Conservation (phyloP, 2,329 filamentous ascomycete genomes). For the Xylaria hypoxylon region DNA sequence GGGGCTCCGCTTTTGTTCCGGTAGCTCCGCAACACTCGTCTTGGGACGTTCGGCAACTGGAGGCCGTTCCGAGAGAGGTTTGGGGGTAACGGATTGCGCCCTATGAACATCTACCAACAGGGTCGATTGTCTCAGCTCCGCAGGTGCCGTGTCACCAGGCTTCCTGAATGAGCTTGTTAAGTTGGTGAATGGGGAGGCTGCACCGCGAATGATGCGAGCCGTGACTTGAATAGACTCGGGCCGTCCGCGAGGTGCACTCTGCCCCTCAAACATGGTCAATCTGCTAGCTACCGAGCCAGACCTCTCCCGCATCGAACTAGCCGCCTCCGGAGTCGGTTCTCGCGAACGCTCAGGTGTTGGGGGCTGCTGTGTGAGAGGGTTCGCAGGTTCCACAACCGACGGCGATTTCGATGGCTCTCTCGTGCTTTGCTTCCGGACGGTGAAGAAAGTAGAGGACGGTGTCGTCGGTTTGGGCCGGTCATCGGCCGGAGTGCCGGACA, state of each 20-base stretch:
- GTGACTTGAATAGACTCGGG: conserved; percentile 90
- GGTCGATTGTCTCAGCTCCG: conserved; percentile 70
- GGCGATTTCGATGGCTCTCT: conserved; percentile 51
- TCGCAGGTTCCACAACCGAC: conserved; percentile 53
- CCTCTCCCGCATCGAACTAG: conserved; percentile 55
- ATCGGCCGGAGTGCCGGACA: conserved; percentile 62
- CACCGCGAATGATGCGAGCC: conserved; percentile 81
- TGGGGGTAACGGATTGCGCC: conserved; percentile 49
- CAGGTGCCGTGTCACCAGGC: conserved; percentile 57
- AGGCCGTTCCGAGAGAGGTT: conserved; percentile 46
- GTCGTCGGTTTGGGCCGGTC: conserved; percentile 47
- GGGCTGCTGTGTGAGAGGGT: conserved; percentile 48
- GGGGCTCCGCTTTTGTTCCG: conserved; percentile 52
- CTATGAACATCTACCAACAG: conserved; percentile 68
- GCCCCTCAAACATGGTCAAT: conserved; percentile 66
- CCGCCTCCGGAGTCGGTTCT: conserved; percentile 42
- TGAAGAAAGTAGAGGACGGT: conserved; percentile 58
- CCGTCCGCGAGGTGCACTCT: conserved; percentile 57
- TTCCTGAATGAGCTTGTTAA: conserved; percentile 57
- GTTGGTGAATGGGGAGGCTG: conserved; percentile 57
- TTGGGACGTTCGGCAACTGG: conserved; percentile 50
- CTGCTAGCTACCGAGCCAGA: conserved; percentile 67
- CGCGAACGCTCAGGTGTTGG: conserved; percentile 47
- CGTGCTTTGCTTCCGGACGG: conserved; percentile 56
- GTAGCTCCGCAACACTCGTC: conserved; percentile 62